A percentile compares a stretch with the other conserved stretches of the same genome.
These are phyloP conservation scores for Sporothrix protearum DNA, from an alignment of 2,329 filamentous ascomycete species.

Conservation along the genomic window DNA sequence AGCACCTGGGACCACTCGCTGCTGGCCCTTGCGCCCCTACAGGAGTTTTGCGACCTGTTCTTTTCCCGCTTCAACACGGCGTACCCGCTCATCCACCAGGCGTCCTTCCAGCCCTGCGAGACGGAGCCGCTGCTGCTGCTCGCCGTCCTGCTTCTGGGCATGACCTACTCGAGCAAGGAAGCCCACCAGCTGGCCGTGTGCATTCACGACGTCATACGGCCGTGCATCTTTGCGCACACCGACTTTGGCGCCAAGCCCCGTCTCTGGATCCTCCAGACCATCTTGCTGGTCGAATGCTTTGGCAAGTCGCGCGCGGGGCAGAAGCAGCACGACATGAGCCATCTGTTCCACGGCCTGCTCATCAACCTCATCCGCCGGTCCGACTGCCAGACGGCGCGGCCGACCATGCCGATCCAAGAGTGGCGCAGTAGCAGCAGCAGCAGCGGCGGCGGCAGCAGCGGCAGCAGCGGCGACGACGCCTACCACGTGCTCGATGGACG, in stretches of 20 bases:
- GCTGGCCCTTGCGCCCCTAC: conserved; percentile 19
- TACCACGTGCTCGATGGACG: no score
- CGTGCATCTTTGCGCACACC: conserved; percentile 25
- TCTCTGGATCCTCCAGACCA: conserved; percentile 27
- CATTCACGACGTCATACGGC: conserved; percentile 28
- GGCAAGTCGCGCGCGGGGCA: conserved; percentile 28
- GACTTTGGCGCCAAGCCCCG: conserved; percentile 25
- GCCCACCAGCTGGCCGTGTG: conserved; percentile 27
- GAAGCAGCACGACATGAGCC: conserved; percentile 29
- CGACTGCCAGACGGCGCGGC: conserved; percentile 26
- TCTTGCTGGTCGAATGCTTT: conserved; percentile 27
- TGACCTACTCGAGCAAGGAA: conserved; percentile 27
- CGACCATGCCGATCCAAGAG: no score
- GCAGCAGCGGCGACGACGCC: no score
- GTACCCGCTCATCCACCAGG: conserved; percentile 26
- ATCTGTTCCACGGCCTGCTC: conserved; percentile 28
- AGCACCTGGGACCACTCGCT: conserved; percentile 8
- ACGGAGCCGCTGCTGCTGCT: conserved; percentile 26
- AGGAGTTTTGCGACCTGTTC: conserved; percentile 22
- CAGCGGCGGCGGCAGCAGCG: no score
- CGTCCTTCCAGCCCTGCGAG: conserved; percentile 11
- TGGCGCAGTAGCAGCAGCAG: no score
- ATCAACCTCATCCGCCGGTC: conserved; percentile 28
- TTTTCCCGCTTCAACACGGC: conserved; percentile 25
- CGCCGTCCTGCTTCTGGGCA: conserved; percentile 24